These are phyloP conservation scores for Debaryomyces robertsiae DNA, from an alignment of 1,139 yeast genomes.

Conservation along the genomic window DNA sequence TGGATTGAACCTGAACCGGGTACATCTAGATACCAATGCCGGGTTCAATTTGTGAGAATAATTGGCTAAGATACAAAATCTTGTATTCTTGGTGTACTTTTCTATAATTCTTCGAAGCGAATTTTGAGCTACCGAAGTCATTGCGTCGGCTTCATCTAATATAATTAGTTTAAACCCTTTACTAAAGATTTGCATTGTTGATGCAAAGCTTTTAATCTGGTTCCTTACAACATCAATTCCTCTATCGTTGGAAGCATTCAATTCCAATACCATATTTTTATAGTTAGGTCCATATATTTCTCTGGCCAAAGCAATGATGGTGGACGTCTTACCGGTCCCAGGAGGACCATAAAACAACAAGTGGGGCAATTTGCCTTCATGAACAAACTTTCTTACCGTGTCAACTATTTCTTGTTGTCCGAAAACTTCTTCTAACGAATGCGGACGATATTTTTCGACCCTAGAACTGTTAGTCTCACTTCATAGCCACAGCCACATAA, in stretches of 20 bases:
- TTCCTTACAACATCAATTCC: slow-evolving; percentile 87
- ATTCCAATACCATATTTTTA: slow-evolving; percentile 85
- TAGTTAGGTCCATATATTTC: slow-evolving; percentile 89
- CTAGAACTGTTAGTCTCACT: slow-evolving; percentile 35
- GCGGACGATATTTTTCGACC: slow-evolving; percentile 97
- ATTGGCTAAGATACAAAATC: slow-evolving; percentile 95
- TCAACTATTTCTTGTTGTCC: slow-evolving; percentile 88
- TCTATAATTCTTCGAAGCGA: slow-evolving; percentile 92
- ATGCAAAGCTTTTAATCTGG: slow-evolving; percentile 81
- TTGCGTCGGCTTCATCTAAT: slow-evolving; percentile 97
- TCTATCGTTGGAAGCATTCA: slow-evolving; percentile 85
- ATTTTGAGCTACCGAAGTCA: slow-evolving; percentile 94
- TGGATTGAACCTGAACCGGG: slow-evolving; percentile 92
- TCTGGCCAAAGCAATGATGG: slow-evolving; percentile 84
- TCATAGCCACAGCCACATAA: background rate
- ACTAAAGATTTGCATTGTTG: slow-evolving; percentile 87
- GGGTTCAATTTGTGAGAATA: slow-evolving; percentile 96
- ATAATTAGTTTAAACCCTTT: slow-evolving; percentile 85
- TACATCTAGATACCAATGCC: slow-evolving; percentile 91
- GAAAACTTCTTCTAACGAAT: slow-evolving; percentile 76
- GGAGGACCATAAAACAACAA: slow-evolving; percentile 95
- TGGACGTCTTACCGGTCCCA: slow-evolving; percentile 96
- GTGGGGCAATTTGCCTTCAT: slow-evolving; percentile 85
- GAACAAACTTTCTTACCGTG: slow-evolving; percentile 80
- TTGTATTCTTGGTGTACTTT: slow-evolving; percentile 89